Evolutionary conservation across 2,329 filamentous ascomycete genomes (phyloP).

Genomic region (Diaporthe eres): DNA sequence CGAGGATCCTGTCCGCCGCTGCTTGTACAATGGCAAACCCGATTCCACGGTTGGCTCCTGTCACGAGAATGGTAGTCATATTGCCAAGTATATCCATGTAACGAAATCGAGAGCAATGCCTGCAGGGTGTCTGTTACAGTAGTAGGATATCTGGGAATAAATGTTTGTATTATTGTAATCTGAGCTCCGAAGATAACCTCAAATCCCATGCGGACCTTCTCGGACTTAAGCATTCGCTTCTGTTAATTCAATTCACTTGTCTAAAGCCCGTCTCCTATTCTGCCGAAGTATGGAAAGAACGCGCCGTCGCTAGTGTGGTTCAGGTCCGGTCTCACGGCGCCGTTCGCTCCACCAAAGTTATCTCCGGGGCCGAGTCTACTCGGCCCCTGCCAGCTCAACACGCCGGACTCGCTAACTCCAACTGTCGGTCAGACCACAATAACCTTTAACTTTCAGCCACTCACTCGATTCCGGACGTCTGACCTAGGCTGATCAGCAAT

Average conservation of each 20-base stretch:
- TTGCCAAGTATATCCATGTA: not conserved
- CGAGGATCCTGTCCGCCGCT: slow-evolving; percentile 45
- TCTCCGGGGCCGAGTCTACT: slow-evolving; percentile 29
- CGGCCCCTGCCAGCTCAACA: slow-evolving; percentile 78
- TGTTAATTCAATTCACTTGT: no score
- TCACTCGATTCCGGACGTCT: not conserved
- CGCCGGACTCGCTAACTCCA: slow-evolving; percentile 47
- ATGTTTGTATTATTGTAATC: not conserved
- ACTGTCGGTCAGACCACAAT: not conserved
- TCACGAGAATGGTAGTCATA: slow-evolving; percentile 47
- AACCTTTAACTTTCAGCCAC: not conserved
- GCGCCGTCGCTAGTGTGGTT: not conserved
- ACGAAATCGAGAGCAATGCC: not conserved
- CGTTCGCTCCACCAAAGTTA: slow-evolving; percentile 19
- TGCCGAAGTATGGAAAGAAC: no score
- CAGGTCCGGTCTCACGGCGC: slow-evolving; percentile 15
- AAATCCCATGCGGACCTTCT: not conserved
- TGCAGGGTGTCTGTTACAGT: not conserved
- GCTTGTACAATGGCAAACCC: slow-evolving; percentile 51
- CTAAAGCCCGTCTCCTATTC: not conserved
- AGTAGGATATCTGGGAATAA: not conserved
- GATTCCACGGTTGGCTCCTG: slow-evolving; percentile 53
- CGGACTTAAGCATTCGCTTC: not conserved
- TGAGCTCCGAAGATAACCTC: not conserved
- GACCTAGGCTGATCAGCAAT: not conserved